A percentile compares a stretch with the other conserved stretches of the same genome.
These are phyloP conservation scores for Oryza coarctata DNA, from an alignment of 176 grass and related monocot genomes.

Conservation along the genomic window DNA sequence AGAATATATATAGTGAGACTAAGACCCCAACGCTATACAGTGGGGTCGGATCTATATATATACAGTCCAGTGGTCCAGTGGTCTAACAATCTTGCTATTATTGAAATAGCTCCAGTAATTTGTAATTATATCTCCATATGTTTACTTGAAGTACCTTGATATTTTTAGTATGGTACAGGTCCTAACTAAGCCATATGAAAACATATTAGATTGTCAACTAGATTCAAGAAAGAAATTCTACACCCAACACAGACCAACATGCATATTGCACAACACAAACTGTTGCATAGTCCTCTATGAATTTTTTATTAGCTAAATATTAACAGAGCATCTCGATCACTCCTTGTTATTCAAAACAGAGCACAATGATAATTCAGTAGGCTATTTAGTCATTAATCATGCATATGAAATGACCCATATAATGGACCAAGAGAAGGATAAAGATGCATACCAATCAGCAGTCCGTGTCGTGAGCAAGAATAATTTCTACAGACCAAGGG, in stretches of 20 bases:
- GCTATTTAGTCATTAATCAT: neutral
- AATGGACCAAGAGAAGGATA: conserved; percentile 12
- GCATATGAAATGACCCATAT: neutral
- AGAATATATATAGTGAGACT: too few relatives aligned
- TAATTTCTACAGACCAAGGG: conserved; percentile 68
- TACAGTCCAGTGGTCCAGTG: too few relatives aligned
- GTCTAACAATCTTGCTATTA: neutral
- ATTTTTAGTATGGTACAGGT: conserved; percentile 1
- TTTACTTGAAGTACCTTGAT: neutral
- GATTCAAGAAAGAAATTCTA: neutral
- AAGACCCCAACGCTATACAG: too few relatives aligned
- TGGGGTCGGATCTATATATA: too few relatives aligned
- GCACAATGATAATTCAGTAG: neutral
- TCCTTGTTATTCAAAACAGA: conserved; percentile 9
- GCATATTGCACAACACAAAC: neutral
- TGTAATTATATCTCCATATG: neutral
- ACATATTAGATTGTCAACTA: conserved; percentile 8
- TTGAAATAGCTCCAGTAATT: conserved; percentile 5
- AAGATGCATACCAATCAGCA: conserved; percentile 73
- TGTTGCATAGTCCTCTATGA: neutral
- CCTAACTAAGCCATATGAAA: neutral
- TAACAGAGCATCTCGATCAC: neutral
- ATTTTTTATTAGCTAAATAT: neutral
- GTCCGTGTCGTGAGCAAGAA: conserved; percentile 92
- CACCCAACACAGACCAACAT: neutral